Base-by-base conservation (phyloP, 1,284 basidiomycete species). In the Ceratobasidium papillatum region DNA sequence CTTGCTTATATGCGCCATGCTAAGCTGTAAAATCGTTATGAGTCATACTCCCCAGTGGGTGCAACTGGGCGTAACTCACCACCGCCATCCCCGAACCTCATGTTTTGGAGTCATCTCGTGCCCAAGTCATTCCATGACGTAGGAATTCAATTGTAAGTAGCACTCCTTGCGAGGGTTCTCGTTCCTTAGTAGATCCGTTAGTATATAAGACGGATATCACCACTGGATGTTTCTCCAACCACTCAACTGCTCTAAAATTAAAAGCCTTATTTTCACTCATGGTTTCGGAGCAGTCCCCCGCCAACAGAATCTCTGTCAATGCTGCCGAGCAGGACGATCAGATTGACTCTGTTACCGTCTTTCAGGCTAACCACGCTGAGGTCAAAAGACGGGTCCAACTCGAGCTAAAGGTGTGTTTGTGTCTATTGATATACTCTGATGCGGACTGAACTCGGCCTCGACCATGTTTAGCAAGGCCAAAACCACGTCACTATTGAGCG, bases 401-500 rank as follows among this genome's bases (percentile, higher is more conserved):
- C 7, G 66, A 61, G 12, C 45, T 72, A n/a, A 72, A 72, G n/a
- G 69, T 72, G n/a, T 22, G 58, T 62, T 72, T 32, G 19, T 5
- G 27, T 5, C 3, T 38, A 17, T 34, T 56, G 2, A 0, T 38
- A 17, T n/a, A n/a, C 9, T 47, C 9, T 47, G 45, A 17, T 19
- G 11, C 2, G 34, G 7, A 17, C 25, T 14, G n/a, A 22, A 8
- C 19, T 11, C 34, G 38, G 47, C 32, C 19, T 5, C 1, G 5
- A 38, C 2, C 4, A 38, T 11, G 3, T 45, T 7, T 27, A 79
- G 77, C 45, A 51, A 59, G 79, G 78, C 17, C 79, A 79, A 71
- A 79, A 79, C 47, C 76, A 79, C 8, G 76, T 80, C 32, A 71
- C 75, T 22, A 74, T 80, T 11, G 75, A 65, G 14, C 62, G 79